Conservation (phyloP, 2,329 filamentous ascomycete genomes). For the Talaromyces sp. region DNA sequence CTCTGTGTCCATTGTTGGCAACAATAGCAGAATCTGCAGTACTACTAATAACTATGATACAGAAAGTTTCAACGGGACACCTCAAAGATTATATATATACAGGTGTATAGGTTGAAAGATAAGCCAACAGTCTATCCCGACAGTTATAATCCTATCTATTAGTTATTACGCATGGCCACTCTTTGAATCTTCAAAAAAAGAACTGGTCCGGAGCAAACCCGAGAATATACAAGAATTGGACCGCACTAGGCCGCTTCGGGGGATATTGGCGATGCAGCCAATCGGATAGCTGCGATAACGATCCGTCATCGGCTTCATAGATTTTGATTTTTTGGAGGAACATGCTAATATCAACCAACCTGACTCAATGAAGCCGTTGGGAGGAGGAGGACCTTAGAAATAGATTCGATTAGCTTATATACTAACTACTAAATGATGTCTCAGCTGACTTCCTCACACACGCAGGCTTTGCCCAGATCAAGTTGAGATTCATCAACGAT, state of each 20-base stretch:
- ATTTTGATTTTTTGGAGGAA: no score
- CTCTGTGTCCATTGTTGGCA: not conserved
- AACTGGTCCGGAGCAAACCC: not conserved
- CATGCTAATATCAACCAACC: no score
- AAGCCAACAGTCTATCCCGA: not conserved
- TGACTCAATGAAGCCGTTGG: not conserved
- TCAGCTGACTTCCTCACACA: no score
- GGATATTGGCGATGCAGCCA: not conserved
- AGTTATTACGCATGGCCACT: not conserved
- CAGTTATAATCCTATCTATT: not conserved
- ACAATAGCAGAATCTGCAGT: not conserved
- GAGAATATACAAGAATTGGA: not conserved
- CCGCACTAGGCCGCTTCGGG: not conserved
- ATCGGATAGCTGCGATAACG: not conserved
- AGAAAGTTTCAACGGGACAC: not conserved
- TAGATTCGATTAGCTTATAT: no score
- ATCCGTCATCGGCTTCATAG: not conserved
- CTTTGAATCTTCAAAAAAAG: no score
- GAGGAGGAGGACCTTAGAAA: no score
- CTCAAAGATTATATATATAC: not conserved
- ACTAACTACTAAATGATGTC: no score
- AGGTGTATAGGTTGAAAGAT: not conserved
- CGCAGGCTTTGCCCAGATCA: no score
- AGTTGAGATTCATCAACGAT: no score
- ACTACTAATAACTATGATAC: not conserved